A percentile compares a stretch with the other conserved stretches of the same genome.
These are phyloP conservation scores for Ascochyta fabae DNA, from an alignment of 2,329 filamentous ascomycete species.

Conservation along the genomic window DNA sequence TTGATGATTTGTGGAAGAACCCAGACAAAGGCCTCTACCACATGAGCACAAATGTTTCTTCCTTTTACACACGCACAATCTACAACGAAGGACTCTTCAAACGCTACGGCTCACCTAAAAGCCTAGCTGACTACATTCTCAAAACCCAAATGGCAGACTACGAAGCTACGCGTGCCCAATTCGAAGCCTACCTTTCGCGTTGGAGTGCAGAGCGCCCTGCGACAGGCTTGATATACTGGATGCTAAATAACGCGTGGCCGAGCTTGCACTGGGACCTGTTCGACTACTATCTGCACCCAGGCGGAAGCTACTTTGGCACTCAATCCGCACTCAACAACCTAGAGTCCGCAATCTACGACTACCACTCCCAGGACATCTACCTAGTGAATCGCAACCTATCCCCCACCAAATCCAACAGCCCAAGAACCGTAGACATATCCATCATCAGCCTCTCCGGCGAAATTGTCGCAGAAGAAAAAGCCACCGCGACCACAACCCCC, in stretches of 20 bases:
- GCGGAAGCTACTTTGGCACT: conserved; percentile 65
- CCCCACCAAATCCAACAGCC: conserved; percentile 39
- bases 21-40: conserved; percentile 64
- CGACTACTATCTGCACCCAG: conserved; percentile 66
- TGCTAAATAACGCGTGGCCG: conserved; percentile 71
- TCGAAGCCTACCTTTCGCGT: conserved; percentile 61
- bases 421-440: conserved; percentile 56
- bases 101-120: conserved; percentile 60
- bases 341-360: conserved; percentile 65
- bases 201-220: conserved; percentile 61
- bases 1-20: conserved; percentile 63
- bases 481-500: conserved; percentile 47
- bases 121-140: conserved; percentile 63
- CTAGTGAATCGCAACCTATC: conserved; percentile 62
- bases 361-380: conserved; percentile 54
- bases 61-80: conserved; percentile 63
- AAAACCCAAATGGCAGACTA: conserved; percentile 70
- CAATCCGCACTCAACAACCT: conserved; percentile 54
- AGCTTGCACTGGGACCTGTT: conserved; percentile 70
- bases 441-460: conserved; percentile 59
- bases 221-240: conserved; percentile 71
- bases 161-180: conserved; percentile 66
- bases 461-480: conserved; percentile 16
- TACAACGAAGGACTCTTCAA: conserved; percentile 63
- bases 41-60: conserved; percentile 63